Base-by-base conservation (phyloP, 768 basidiomycete species). In the Kwoniella europaea region DNA sequence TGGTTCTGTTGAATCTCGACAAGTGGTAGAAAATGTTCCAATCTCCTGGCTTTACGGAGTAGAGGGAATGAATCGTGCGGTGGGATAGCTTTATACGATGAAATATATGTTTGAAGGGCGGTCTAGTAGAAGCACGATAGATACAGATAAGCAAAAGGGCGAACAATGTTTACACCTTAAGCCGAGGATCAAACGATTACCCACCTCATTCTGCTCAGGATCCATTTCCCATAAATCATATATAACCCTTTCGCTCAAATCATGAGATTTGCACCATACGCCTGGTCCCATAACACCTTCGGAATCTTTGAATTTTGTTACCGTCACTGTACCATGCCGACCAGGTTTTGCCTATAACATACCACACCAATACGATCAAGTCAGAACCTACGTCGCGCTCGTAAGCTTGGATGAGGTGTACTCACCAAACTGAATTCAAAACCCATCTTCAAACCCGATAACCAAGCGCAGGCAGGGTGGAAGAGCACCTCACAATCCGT, bases 401-500 rank as follows among this genome's bases (percentile, higher is more conserved):
- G 4, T 20, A 63, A 71, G 50, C 71, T 69, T 57, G 80, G 75
- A 35, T 35, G 52, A 35, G 35, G 50, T 1, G 18, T 9, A 84
- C 90, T 79, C 74, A 91, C 93, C 44, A 90, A 88, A 76, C 91
- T 91, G 52, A 98, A 88, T 85, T 98, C 95, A 83, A 99, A 97
- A 35, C 93, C 94, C 74, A 98, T 94, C 74, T 87, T 90, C 85
- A 91, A 89, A 0, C 91, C 91, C 52, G 89, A 86, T 64, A 87
- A 88, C 92, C 93, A 98, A 20, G 93, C 97, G 82, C 97, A 99
- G 0, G 92, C 90, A 9, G 90, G 86, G 81, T 99, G 97, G 81
- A 90, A 94, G 74, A 91, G 89, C 63, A 87, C 88, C 16, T 85
- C 83, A 80, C 97, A 98, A 76, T 94, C 93, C 53, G 85, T 88